phyloP scores from a whole-genome alignment of 2,329 filamentous ascomycete species.

The Pseudogymnoascus pannorum region DNA sequence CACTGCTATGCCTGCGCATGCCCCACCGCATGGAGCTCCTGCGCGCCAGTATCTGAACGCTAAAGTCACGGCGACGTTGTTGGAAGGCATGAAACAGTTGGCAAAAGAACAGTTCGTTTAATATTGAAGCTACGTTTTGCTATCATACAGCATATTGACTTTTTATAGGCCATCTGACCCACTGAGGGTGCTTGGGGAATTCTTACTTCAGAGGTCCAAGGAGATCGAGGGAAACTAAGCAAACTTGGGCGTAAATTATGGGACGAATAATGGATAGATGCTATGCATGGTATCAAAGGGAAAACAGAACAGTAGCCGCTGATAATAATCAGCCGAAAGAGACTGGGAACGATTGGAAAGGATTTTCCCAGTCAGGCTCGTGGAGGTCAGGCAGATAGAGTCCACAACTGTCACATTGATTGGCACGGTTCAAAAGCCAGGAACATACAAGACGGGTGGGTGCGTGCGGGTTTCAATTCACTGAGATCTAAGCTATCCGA shows the following conservation, averaged over 20 bases:
- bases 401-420: constrained; percentile 1
- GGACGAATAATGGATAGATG: background rate
- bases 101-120: constrained; percentile 59
- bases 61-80: constrained; percentile 58
- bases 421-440: background rate
- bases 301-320: background rate
- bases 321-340: background rate
- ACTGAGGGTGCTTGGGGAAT: constrained; percentile 62
- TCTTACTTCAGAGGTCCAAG: constrained; percentile 58
- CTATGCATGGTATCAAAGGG: background rate
- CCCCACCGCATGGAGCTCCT: constrained; percentile 58
- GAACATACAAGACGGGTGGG: constrained; percentile 4
- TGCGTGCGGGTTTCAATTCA: constrained; percentile 9
- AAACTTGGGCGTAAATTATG: constrained; percentile 12
- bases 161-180: constrained; percentile 55
- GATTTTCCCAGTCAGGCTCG: background rate
- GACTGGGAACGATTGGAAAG: background rate
- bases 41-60: constrained; percentile 64
- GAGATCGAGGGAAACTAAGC: constrained; percentile 45
- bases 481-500: constrained; percentile 8
- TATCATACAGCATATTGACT: background rate
- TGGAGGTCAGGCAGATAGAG: background rate
- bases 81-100: constrained; percentile 69
- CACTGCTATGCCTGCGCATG: constrained; percentile 50
- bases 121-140: background rate